A percentile compares a stretch with the other conserved stretches of the same genome.
Evolutionary conservation across 2,329 filamentous ascomycete genomes (phyloP).

Genomic region (Fusarium torulosum): DNA sequence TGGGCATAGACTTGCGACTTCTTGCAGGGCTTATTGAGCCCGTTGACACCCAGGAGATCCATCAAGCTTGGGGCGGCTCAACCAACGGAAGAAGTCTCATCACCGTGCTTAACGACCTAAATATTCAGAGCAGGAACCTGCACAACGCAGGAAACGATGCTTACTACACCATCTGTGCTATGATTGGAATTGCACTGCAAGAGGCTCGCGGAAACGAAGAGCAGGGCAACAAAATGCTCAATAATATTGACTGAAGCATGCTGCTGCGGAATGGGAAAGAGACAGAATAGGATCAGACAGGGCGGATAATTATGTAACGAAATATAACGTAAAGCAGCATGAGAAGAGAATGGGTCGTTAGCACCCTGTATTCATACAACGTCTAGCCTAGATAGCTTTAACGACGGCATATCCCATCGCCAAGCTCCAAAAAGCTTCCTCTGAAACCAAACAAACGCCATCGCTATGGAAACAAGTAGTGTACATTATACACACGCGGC

Average conservation of each 20-base stretch:
- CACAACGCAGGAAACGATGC: constrained; percentile 94
- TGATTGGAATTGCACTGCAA: constrained; percentile 65
- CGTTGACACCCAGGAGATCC: constrained; percentile 80
- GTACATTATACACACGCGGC: constrained; percentile 52
- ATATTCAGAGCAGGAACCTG: constrained; percentile 72
- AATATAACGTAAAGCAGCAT: not conserved
- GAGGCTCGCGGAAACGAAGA: constrained; percentile 40
- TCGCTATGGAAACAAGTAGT: constrained; percentile 60
- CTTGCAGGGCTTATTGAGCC: constrained; percentile 69
- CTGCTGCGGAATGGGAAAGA: too few species aligned
- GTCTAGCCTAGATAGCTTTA: constrained; percentile 39
- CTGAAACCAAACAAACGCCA: constrained; percentile 56
- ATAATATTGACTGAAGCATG: constrained; percentile 28
- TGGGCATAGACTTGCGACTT: constrained; percentile 72
- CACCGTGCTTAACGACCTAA: constrained; percentile 72
- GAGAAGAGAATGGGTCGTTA: constrained; percentile 47
- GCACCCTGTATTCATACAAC: constrained; percentile 45
- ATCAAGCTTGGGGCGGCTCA: constrained; percentile 70
- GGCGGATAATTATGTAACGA: not conserved
- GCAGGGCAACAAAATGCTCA: constrained; percentile 22
- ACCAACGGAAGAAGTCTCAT: constrained; percentile 68
- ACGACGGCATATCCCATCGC: constrained; percentile 39
- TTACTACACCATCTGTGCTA: constrained; percentile 79
- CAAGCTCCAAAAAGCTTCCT: constrained; percentile 37
- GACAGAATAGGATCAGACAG: not conserved